phyloP scores from a whole-genome alignment of 805 yeast species.

The Monosporozyma unispora region DNA sequence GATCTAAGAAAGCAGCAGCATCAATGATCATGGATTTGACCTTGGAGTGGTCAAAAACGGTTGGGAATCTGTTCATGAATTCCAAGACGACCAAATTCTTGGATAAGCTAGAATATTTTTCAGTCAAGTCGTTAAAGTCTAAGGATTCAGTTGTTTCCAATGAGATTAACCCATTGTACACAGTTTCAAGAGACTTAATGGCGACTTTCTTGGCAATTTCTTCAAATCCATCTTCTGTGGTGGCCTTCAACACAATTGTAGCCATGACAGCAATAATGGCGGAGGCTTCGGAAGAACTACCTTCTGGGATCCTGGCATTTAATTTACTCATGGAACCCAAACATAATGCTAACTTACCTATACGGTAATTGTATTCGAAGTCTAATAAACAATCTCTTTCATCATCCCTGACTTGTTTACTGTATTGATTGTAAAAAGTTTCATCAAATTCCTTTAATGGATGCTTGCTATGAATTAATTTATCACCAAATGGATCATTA shows the following conservation, averaged over 20 bases:
- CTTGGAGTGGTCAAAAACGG: constrained; percentile 1
- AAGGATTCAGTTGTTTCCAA: constrained; percentile 12
- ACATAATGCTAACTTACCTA: constrained; percentile 26
- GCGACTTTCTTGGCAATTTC: constrained; percentile 27
- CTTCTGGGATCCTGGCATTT: background rate
- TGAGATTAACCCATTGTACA: constrained; percentile 15
- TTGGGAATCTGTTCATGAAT: constrained; percentile 11
- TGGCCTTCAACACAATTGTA: constrained; percentile 17
- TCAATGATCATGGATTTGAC: constrained; percentile 17
- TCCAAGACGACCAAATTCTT: constrained; percentile 13
- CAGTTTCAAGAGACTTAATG: constrained; percentile 21
- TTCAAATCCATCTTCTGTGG: constrained; percentile 18
- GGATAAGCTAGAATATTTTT: background rate
- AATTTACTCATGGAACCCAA: constrained; percentile 23
- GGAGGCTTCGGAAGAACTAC: background rate
- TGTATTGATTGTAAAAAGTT: constrained; percentile 34
- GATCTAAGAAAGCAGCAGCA: constrained; percentile 16
- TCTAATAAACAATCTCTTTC: constrained; percentile 22
- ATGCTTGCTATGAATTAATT: constrained; percentile 28
- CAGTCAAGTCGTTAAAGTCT: constrained; percentile 13
- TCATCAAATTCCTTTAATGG: constrained; percentile 39
- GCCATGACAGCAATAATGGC: constrained; percentile 24
- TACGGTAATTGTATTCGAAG: constrained; percentile 22
- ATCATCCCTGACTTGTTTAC: constrained; percentile 38
- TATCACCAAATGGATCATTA: constrained; percentile 53